Conservation (phyloP, 2,329 filamentous ascomycete genomes). For the Penicillium sp. region DNA sequence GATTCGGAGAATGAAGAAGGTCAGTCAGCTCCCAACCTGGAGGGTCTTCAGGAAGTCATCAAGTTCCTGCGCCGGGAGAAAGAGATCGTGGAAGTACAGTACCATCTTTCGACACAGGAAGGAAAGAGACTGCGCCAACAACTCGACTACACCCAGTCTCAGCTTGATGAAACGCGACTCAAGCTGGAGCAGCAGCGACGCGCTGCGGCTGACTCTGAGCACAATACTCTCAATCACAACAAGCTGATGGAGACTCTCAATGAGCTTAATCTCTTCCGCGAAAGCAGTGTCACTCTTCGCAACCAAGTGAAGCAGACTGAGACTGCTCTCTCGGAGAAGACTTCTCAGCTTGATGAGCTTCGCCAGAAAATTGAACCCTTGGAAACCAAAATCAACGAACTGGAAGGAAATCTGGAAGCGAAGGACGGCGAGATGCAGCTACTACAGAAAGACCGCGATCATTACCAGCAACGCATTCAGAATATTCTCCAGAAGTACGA, state of each 20-base stretch:
- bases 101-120: constrained; percentile 85
- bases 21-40: constrained; percentile 56
- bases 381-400: constrained; percentile 73
- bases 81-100: constrained; percentile 96
- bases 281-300: constrained; percentile 88
- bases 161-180: constrained; percentile 84
- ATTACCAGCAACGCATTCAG: constrained; percentile 94
- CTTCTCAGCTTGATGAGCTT: constrained; percentile 71
- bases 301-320: constrained; percentile 81
- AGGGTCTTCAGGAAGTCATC: constrained; percentile 86
- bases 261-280: constrained; percentile 91
- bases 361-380: constrained; percentile 76
- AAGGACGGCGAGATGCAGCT: constrained; percentile 87
- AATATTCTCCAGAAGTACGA: constrained; percentile 96
- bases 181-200: constrained; percentile 89
- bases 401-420: constrained; percentile 77
- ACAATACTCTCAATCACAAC: constrained; percentile 75
- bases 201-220: constrained; percentile 69
- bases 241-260: constrained; percentile 93
- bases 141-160: constrained; percentile 78
- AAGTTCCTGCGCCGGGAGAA: constrained; percentile 91
- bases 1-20: constrained; percentile 49
- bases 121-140: constrained; percentile 86
- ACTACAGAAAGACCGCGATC: constrained; percentile 85
- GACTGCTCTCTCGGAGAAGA: constrained; percentile 72